Base-by-base conservation (phyloP, 495 filamentous ascomycete genomes). In the Pseudevernia furfuracea region DNA sequence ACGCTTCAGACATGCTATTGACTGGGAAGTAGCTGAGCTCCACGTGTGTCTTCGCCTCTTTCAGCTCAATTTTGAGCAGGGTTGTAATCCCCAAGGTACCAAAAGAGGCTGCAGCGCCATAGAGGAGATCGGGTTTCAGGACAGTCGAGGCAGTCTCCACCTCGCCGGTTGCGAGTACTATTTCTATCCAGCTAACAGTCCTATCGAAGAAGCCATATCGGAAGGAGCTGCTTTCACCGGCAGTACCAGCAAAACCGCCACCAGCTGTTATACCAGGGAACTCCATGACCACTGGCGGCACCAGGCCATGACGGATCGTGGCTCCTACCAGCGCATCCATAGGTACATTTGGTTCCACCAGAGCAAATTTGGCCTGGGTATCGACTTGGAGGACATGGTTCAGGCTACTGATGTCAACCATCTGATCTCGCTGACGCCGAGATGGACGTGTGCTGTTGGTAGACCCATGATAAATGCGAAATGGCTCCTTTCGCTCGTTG, bases 391-490 rank as follows among this genome's bases (percentile, higher is more conserved):
- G 74, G 19, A 89, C 77, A 66, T 78, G 71, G 59, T 74, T 74
- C 19, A 89, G 78, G 28, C 62, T 66, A 70, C 72, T 79, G 49
- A 79, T 87, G 71, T 89, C 83, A 53, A 88, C 74, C 19, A 79
- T 79, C 53, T 80, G 77, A 60, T 78, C 74, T 15, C 70, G 71
- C 41, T 72, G 72, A 44, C 75, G 73, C 44, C 67, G 63, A 2
- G 75, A 71, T 8, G 76, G 79, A 1, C 87, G 84, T 36, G 88
- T 92, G 71, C 79, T 86, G 76, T 91, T 91, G 36, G 89, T 91
- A 0, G 85, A 85, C 61, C 89, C 89, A 78, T 93, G 89, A 75
- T 79, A 84, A 73, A 92, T 90, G 60, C 89, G 84, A 75, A 89
- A 92, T 15, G 84, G 80, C 64, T 85, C 78, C 37, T 78, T 73